Evolutionary conservation across 2,329 filamentous ascomycete species (phyloP).

Genomic region (Lecanoromycetidae sp.): DNA sequence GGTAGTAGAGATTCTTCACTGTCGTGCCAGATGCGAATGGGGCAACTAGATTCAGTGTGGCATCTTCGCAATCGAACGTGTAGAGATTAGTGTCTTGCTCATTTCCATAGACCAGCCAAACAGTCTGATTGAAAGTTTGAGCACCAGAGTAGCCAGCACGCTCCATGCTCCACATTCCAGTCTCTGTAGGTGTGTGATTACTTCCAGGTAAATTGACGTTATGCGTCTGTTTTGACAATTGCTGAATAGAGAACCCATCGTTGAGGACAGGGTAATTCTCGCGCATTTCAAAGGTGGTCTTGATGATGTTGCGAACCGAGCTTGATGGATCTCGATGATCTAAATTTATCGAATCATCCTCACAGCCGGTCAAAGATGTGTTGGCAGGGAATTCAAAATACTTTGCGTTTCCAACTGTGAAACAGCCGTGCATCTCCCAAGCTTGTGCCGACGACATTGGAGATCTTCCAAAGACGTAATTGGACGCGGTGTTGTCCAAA

Average conservation of each 20-base stretch:
- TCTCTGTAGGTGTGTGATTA: constrained; percentile 40
- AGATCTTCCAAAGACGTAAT: constrained; percentile 54
- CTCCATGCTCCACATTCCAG: constrained; percentile 48
- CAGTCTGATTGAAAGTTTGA: constrained; percentile 41
- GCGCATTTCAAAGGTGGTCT: constrained; percentile 49
- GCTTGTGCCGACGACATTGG: constrained; percentile 49
- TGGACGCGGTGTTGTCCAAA: constrained; percentile 50
- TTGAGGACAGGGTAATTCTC: constrained; percentile 45
- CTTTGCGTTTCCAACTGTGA: constrained; percentile 42
- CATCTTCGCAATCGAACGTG: constrained; percentile 42
- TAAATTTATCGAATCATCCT: constrained; percentile 43
- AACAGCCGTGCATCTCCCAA: constrained; percentile 55
- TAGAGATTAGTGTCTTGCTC: constrained; percentile 40
- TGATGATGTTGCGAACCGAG: constrained; percentile 48
- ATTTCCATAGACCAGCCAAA: constrained; percentile 36
- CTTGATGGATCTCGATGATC: constrained; percentile 53
- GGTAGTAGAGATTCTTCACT: constrained; percentile 53
- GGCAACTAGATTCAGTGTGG: constrained; percentile 39
- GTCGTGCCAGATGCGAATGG: constrained; percentile 43
- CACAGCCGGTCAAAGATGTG: constrained; percentile 41
- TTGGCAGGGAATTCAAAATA: constrained; percentile 48
- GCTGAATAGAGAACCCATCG: constrained; percentile 44
- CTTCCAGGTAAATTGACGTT: constrained; percentile 42
- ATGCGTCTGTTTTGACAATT: constrained; percentile 46
- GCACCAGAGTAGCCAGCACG: constrained; percentile 37